phyloP scores from a whole-genome alignment of 371 early-diverging fungal species.

The Zychaea mexicana region DNA sequence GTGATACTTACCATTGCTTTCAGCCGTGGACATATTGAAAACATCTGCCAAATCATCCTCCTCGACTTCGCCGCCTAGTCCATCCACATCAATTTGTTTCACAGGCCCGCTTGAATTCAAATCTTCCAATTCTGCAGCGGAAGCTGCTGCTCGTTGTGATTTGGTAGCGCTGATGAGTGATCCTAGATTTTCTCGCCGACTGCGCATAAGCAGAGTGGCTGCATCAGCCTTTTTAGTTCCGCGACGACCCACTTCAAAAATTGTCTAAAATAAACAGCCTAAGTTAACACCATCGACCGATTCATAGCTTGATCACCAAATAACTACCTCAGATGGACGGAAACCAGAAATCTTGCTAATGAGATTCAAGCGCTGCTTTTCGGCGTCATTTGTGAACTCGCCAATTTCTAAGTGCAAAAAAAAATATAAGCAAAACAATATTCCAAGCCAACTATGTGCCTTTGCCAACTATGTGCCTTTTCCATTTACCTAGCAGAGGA shows the following conservation, averaged over 20 bases:
- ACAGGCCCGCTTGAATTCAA: slow-evolving; percentile 20
- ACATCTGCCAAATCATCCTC: slow-evolving; percentile 55
- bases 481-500: slow-evolving; percentile 70
- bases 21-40: slow-evolving; percentile 43
- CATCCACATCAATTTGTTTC: slow-evolving; percentile 21
- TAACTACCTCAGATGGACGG: slow-evolving; percentile 75
- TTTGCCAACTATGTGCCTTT: no score
- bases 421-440: no score
- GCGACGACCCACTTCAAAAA: slow-evolving; percentile 89
- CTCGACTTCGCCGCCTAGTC: slow-evolving; percentile 49
- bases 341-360: slow-evolving; percentile 77
- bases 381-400: slow-evolving; percentile 35
- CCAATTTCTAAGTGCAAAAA: slow-evolving; percentile 5
- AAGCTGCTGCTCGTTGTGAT: slow-evolving; percentile 22
- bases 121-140: slow-evolving; percentile 10
- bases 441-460: no score
- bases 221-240: slow-evolving; percentile 75
- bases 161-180: slow-evolving; percentile 60
- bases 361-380: slow-evolving; percentile 66
- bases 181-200: slow-evolving; percentile 68
- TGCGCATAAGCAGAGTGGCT: slow-evolving; percentile 79
- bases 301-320: no score
- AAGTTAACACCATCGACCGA: background rate
- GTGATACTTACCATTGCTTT: no score
- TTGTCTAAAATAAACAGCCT: slow-evolving; percentile 54